These are phyloP conservation scores for Rhinocladiella similis DNA, from an alignment of 2,329 filamentous ascomycete species.

Conservation along the genomic window DNA sequence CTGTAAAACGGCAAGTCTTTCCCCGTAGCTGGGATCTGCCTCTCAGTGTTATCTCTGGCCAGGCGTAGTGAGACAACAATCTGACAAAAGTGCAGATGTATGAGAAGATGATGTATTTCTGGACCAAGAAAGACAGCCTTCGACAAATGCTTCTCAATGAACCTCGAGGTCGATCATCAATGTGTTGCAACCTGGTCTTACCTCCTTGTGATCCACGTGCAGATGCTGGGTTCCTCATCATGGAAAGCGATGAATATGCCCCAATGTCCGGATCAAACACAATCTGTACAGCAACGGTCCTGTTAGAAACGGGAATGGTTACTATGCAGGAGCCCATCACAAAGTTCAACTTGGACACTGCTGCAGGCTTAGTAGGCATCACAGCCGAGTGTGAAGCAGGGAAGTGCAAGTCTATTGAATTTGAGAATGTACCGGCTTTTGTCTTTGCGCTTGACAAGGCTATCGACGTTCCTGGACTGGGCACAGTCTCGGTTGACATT, in stretches of 20 bases:
- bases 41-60: no score
- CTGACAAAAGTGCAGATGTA: slow-evolving; percentile 38
- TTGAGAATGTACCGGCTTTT: slow-evolving; percentile 49
- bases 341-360: slow-evolving; percentile 43
- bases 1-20: slow-evolving; percentile 33
- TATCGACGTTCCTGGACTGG: slow-evolving; percentile 44
- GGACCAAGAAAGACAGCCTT: slow-evolving; percentile 41
- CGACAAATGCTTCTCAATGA: slow-evolving; percentile 49
- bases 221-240: slow-evolving; percentile 48
- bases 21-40: no score
- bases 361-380: slow-evolving; percentile 45
- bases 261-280: slow-evolving; percentile 50
- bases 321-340: slow-evolving; percentile 48
- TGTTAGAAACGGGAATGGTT: slow-evolving; percentile 51
- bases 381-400: slow-evolving; percentile 45
- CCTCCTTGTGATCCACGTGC: slow-evolving; percentile 47
- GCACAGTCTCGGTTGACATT: slow-evolving; percentile 43
- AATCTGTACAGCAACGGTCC: slow-evolving; percentile 46
- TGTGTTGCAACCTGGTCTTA: slow-evolving; percentile 44
- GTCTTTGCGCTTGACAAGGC: slow-evolving; percentile 42
- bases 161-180: slow-evolving; percentile 45
- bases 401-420: slow-evolving; percentile 46
- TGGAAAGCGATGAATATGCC: slow-evolving; percentile 50
- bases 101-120: slow-evolving; percentile 49
- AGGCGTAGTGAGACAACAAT: no score